Base-by-base conservation (phyloP, 1,284 basidiomycete species). In the Ceratobasidium sp. region DNA sequence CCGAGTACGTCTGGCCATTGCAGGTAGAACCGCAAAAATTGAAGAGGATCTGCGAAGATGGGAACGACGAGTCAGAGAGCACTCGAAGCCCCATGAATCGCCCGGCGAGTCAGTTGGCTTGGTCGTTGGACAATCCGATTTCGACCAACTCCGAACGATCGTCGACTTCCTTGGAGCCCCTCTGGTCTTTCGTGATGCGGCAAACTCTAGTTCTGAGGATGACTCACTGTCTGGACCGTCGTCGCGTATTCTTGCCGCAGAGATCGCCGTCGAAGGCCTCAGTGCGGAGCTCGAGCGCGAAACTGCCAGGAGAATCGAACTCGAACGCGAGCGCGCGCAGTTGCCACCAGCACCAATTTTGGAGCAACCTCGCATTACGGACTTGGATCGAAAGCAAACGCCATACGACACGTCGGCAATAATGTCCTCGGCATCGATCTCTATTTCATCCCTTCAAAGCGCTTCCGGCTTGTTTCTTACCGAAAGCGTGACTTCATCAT, bases 231-330 rank as follows among this genome's bases (percentile, higher is more conserved):
- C 64, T 10, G 72, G 72, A 2, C 54, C 72, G 3, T 38, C 87
- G 22, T 87, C 85, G 0, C 81, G 90, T 40, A 79, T 90, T 1
- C 72, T 87, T 17, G 79, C 87, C 0, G 87, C 87, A 0, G 83
- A 88, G 73, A 82, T 84, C 34, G 82, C 88, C 0, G 84, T 91
- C 8, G 81, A 84, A 32, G 79, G 82, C 0, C 79, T 94, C 20
- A 82, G 85, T 25, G 80, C 81, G 54, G 92, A 94, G 75, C 77
- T 94, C 49, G 84, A 88, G 72, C 75, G 75, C 3, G 91, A 93
- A 78, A 85, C 84, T 25, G 82, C 84, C 71, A 82, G 82, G 72
- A 78, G 90, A 53, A 72, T 92, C 58, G 79, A 82, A 32, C 75
- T 86, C 12, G 86, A 88, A 74, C 79, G 77, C 58, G 76, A 78